Percentiles rank a stretch among this genome's conserved stretches.
phyloP scores from a whole-genome alignment of 2,329 filamentous ascomycete species.

The Exophiala sideris region DNA sequence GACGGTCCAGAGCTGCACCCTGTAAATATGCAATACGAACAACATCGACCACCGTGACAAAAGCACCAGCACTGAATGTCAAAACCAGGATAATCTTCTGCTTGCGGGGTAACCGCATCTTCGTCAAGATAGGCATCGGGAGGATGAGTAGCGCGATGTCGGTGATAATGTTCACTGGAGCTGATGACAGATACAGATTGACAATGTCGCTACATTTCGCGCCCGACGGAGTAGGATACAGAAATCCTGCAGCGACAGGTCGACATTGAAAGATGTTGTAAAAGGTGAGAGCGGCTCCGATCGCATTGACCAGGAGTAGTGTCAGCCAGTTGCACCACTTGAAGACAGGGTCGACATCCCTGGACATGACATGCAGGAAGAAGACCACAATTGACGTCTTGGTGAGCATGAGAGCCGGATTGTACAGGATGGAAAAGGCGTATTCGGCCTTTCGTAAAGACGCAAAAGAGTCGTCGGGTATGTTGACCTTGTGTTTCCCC shows the following conservation, averaged over 20 bases:
- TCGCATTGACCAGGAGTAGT: slow-evolving; percentile 71
- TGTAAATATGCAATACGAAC: slow-evolving; percentile 88
- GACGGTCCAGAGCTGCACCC: slow-evolving; percentile 55
- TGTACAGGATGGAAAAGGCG: slow-evolving; percentile 59
- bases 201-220: slow-evolving; percentile 60
- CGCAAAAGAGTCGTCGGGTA: slow-evolving; percentile 31
- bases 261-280: slow-evolving; percentile 84
- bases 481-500: slow-evolving; percentile 41
- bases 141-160: slow-evolving; percentile 83
- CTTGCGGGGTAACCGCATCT: slow-evolving; percentile 76
- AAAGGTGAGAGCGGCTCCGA: slow-evolving; percentile 74
- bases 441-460: slow-evolving; percentile 52
- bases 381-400: slow-evolving; percentile 93
- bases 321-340: slow-evolving; percentile 78
- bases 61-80: slow-evolving; percentile 82
- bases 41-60: slow-evolving; percentile 84
- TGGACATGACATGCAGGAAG: slow-evolving; percentile 68
- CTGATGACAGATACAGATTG: slow-evolving; percentile 67
- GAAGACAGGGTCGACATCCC: slow-evolving; percentile 73
- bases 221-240: slow-evolving; percentile 41
- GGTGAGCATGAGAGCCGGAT: slow-evolving; percentile 44
- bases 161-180: slow-evolving; percentile 87
- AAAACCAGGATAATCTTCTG: slow-evolving; percentile 85
- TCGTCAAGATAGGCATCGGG: slow-evolving; percentile 81
- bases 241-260: slow-evolving; percentile 69